Evolutionary conservation across 192 early-diverging fungal species (phyloP), one percentile per base, ranked within the genome.

Genomic region (Linderina pennispora): DNA sequence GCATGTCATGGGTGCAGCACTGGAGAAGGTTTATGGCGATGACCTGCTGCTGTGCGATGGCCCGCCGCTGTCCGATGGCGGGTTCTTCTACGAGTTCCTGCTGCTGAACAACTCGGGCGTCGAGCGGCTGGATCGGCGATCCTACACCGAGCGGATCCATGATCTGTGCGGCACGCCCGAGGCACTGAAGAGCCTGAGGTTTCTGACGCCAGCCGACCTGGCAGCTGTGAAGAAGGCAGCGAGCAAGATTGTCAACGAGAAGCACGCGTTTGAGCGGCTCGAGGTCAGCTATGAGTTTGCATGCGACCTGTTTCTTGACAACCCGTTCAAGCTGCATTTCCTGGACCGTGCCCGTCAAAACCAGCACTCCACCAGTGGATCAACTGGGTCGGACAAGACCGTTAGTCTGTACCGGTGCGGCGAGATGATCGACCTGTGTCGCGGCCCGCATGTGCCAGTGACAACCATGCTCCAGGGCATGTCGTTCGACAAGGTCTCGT

Each of bases 81-180:
- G 89, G 10, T 91, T 88, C 74, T 88, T 81, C 52, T 91, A 89
- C 73, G 86, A 87, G 48, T 80, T 78, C 43, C 37, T 88, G 32
- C 65, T 91, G 43, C 46, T 80, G 9, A 62, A 63, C 28, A 56
- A 3, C 33, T 19, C 1, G 36, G 13, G 0, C 33, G 25, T 49
- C 26, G 48, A 59, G 43, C 58, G 49, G n/a, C 33, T 50, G 10
- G 48, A 59, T 19, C 40, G 23, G 9, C 36, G 31, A 16, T 48
- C 48, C 8, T 51, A 50, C 15, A 31, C 49, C 15, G 47, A 73
- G 36, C 38, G 56, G 36, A 62, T 59, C 36, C 17, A 53, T 26
- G 47, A 50, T 23, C 31, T 67, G 18, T 62, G 55, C 22, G 59
- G 64, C 0, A 25, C 41, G 2, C 31, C 9, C 17, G 36, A 24